Base-by-base conservation (phyloP, 371 early-diverging fungal genomes). In the Encephalitozoon hellem region DNA sequence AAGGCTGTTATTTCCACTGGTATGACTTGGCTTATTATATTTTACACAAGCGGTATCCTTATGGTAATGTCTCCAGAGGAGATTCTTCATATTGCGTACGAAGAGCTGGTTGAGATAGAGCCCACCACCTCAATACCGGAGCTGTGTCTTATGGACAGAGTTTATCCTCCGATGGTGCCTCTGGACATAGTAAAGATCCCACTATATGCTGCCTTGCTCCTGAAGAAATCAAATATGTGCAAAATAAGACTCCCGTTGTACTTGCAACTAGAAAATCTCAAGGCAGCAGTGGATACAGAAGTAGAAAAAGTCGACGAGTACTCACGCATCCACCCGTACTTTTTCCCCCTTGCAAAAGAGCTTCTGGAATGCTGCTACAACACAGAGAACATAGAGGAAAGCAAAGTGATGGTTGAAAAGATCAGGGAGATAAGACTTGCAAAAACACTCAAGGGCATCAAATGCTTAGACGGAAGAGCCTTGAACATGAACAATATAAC, bases 401-500 rank as follows among this genome's bases (percentile, higher is more conserved):
- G 69, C 9, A 51, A 43, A 28, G 32, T 21, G 11, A 51, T 74
- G 12, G 63, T 80, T 32, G 53, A 69, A 26, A 41, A 81, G 53
- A 42, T 81, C 21, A 74, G 65, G 63, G 70, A 71, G 51, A 38
- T 76, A 49, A 69, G 82, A 39, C 26, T 55, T 67, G 43, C 68
- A 32, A 81, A 81, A 45, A 72, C 74, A 23, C 64, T 65, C 23
- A 42, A 69, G 15, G 82, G 82, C 5, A 28, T 81, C 26, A 54
- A 73, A 43, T 65, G 54, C 23, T 39, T 81, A 47, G 82, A 81
- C 49, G 78, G 78, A 1, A 66, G 43, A 18, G 78, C 78, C 9
- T 34, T 78, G 15, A 80, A 59, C 59, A 52, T 81, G 28, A 77
- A 75, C 41, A 73, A 73, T 39, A 45, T 81, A 9, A 81, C 78